Conservation (phyloP, 192 early-diverging fungal species). For the Phycomyces blakesleeanus region DNA sequence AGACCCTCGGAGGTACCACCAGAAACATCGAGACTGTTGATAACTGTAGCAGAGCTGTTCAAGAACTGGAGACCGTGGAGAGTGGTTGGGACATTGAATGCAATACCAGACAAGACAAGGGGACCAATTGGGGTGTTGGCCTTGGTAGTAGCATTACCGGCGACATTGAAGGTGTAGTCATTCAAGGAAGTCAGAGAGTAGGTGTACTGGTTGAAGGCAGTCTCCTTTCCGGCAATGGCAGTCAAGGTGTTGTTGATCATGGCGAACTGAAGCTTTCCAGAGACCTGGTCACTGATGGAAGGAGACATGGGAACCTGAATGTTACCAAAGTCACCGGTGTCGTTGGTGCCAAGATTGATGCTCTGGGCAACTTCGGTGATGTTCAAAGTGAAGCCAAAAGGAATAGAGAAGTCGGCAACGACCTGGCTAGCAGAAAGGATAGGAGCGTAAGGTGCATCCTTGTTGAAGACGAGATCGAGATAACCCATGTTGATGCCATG, state of each 20-base stretch:
- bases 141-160: slow-evolving; percentile 45
- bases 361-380: slow-evolving; percentile 51
- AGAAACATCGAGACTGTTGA: slow-evolving; percentile 49
- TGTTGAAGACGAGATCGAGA: slow-evolving; percentile 49
- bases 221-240: slow-evolving; percentile 36
- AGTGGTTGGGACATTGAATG: slow-evolving; percentile 46
- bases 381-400: slow-evolving; percentile 55
- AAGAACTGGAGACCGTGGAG: slow-evolving; percentile 54
- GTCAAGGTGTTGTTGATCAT: slow-evolving; percentile 41
- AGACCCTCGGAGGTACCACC: slow-evolving; percentile 43
- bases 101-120: slow-evolving; percentile 45
- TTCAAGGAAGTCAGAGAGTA: slow-evolving; percentile 37
- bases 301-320: slow-evolving; percentile 21
- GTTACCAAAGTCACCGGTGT: slow-evolving; percentile 18
- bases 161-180: slow-evolving; percentile 38
- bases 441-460: slow-evolving; percentile 45
- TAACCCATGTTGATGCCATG: slow-evolving; percentile 43
- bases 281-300: slow-evolving; percentile 35
- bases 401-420: slow-evolving; percentile 46
- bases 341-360: slow-evolving; percentile 38
- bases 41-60: slow-evolving; percentile 42
- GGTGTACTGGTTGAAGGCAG: slow-evolving; percentile 47
- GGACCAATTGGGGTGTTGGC: slow-evolving; percentile 51
- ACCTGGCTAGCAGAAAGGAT: slow-evolving; percentile 39
- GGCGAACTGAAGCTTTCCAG: slow-evolving; percentile 44